A percentile compares a stretch with the other conserved stretches of the same genome.
phyloP scores from a whole-genome alignment of 768 basidiomycete genomes.

The Lentinula aciculospora region DNA sequence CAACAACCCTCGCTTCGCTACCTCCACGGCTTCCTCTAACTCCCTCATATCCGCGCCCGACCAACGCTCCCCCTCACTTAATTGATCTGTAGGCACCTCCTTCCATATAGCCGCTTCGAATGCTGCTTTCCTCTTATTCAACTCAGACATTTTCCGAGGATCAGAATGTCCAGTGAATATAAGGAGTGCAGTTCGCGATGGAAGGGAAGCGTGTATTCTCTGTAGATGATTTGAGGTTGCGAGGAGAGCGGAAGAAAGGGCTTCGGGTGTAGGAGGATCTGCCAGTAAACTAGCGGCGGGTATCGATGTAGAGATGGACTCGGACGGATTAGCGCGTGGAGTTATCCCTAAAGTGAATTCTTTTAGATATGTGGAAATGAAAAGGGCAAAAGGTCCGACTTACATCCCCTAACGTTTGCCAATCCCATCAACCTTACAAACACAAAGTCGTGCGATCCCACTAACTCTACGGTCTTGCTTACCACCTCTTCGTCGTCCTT shows the following conservation, averaged over 20 bases:
- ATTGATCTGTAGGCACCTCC: constrained; percentile 52
- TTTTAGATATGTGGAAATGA: no score
- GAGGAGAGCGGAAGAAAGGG: constrained; percentile 31
- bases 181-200: constrained; percentile 74
- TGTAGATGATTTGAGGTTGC: constrained; percentile 58
- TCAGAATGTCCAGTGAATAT: constrained; percentile 89
- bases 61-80: constrained; percentile 58
- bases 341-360: constrained; percentile 4
- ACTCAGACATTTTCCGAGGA: constrained; percentile 70
- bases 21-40: constrained; percentile 75
- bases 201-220: constrained; percentile 61
- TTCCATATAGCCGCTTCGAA: constrained; percentile 65
- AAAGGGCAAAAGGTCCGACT: constrained; percentile 19
- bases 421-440: constrained; percentile 83
- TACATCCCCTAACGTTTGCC: constrained; percentile 80
- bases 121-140: constrained; percentile 62
- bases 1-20: constrained; percentile 75
- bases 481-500: constrained; percentile 74
- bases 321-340: not conserved
- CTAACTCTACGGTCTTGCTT: constrained; percentile 53
- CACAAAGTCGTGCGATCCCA: constrained; percentile 68
- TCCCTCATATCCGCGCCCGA: constrained; percentile 68
- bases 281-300: constrained; percentile 27
- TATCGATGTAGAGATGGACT: constrained; percentile 48
- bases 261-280: constrained; percentile 27